Evolutionary conservation across 83 land plant genomes (phyloP).

Genomic region (Isoetes engelmannii): DNA sequence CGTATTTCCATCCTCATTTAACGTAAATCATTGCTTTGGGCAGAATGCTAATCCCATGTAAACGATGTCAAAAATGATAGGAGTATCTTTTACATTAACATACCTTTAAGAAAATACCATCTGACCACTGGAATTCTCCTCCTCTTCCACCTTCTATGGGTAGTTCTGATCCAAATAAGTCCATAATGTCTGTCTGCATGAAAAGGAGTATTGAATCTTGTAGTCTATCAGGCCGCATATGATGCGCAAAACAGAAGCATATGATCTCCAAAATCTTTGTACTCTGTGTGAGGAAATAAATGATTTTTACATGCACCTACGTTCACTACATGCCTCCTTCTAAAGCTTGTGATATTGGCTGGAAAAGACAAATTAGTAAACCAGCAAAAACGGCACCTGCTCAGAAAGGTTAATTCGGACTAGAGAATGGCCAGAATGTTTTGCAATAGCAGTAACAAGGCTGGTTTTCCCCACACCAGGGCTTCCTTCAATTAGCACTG

Average conservation of each 20-base stretch:
- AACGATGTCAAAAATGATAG: no score
- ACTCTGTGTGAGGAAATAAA: no score
- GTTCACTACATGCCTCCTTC: no score
- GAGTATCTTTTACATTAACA: neutral
- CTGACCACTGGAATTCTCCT: conserved; percentile 91
- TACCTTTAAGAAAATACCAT: conserved; percentile 96
- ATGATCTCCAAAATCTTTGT: neutral
- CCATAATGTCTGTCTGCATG: conserved; percentile 92
- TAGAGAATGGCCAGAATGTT: conserved; percentile 67
- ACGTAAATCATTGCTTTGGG: no score
- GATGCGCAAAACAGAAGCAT: neutral
- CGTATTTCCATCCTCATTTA: neutral
- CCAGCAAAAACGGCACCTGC: conserved; percentile 41
- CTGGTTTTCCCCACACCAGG: conserved; percentile 99
- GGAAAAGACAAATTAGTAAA: no score
- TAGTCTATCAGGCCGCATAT: neutral
- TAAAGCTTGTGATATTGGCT: no score
- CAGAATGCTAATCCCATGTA: no score
- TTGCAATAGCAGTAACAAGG: conserved; percentile 73
- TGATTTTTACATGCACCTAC: no score
- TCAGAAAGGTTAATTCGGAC: conserved; percentile 95
- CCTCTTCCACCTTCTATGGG: conserved; percentile 76
- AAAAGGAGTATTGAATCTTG: neutral
- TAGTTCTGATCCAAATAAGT: conserved; percentile 87
- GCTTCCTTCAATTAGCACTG: conserved; percentile 93